phyloP scores from a whole-genome alignment of 2,329 filamentous ascomycete genomes.

The Paramyrothecium sp. region DNA sequence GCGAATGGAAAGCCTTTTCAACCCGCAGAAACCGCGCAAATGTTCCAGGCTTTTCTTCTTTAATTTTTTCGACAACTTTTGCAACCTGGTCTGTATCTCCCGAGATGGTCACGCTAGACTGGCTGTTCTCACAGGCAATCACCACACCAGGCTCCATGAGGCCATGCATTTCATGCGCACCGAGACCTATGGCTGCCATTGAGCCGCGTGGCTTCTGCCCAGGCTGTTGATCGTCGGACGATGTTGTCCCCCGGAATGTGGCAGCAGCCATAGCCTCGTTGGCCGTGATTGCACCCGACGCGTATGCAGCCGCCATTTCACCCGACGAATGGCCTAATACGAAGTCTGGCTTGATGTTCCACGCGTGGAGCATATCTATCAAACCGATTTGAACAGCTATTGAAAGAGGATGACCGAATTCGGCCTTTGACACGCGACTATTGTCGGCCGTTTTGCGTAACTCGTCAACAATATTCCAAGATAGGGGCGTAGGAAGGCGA shows the following conservation, averaged over 20 bases:
- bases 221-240: background rate
- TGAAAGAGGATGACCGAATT: constrained; percentile 35
- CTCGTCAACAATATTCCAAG: too few relatives aligned
- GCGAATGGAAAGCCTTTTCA: constrained; percentile 40
- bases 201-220: constrained; percentile 14
- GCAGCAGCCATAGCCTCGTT: constrained; percentile 34
- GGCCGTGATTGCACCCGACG: constrained; percentile 30
- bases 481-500: constrained; percentile 25
- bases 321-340: constrained; percentile 42
- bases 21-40: constrained; percentile 32
- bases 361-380: constrained; percentile 31
- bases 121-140: constrained; percentile 38
- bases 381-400: constrained; percentile 43
- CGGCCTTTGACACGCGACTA: constrained; percentile 25
- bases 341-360: constrained; percentile 27
- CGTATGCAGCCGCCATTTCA: constrained; percentile 44
- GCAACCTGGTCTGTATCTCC: too few relatives aligned
- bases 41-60: constrained; percentile 22
- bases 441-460: too few relatives aligned
- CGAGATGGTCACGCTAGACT: constrained; percentile 31
- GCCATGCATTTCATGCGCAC: constrained; percentile 21
- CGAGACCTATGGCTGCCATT: constrained; percentile 40
- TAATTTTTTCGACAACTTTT: too few relatives aligned
- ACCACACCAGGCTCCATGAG: constrained; percentile 22
- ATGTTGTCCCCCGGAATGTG: constrained; percentile 34